These are phyloP conservation scores for Coprinellus aureogranulatus DNA, from an alignment of 768 basidiomycete species.

Conservation along the genomic window DNA sequence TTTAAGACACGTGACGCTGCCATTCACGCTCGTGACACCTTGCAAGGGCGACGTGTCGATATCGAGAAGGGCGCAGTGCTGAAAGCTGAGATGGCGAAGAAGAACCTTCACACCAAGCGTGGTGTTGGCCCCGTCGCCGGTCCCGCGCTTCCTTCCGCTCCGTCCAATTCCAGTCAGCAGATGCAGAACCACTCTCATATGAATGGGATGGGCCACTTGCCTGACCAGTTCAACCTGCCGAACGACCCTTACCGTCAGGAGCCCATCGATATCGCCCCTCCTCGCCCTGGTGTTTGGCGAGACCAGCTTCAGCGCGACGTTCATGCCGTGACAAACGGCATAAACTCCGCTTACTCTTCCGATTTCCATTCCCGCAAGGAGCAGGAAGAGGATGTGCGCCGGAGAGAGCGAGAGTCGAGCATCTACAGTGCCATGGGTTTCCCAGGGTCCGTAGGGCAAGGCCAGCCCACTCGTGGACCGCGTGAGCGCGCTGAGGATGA, in stretches of 20 bases:
- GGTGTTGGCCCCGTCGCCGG: slow-evolving; percentile 70
- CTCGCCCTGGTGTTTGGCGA: slow-evolving; percentile 11
- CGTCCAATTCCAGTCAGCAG: slow-evolving; percentile 14
- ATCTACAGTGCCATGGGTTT: slow-evolving; percentile 42
- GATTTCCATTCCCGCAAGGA: slow-evolving; percentile 14
- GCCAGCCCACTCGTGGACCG: slow-evolving; percentile 43
- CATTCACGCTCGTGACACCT: slow-evolving; percentile 76
- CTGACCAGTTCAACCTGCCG: slow-evolving; percentile 5
- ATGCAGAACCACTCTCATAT: slow-evolving; percentile 16
- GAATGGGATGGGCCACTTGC: slow-evolving; percentile 1
- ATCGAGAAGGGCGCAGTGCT: slow-evolving; percentile 88
- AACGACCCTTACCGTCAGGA: slow-evolving; percentile 11
- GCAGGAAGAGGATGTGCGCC: slow-evolving; percentile 51
- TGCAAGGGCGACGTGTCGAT: slow-evolving; percentile 90
- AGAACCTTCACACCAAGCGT: slow-evolving; percentile 95
- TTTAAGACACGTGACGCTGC: slow-evolving; percentile 88
- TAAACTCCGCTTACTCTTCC: slow-evolving; percentile 3
- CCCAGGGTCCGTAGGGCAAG: slow-evolving; percentile 15
- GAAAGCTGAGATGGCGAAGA: slow-evolving; percentile 99
- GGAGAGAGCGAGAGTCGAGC: slow-evolving; percentile 24
- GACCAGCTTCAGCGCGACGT: slow-evolving; percentile 14
- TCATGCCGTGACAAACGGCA: slow-evolving; percentile 9
- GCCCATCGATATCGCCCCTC: slow-evolving; percentile 9
- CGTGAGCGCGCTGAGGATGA: slow-evolving; percentile 67
- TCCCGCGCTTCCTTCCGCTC: slow-evolving; percentile 22